These are phyloP conservation scores for Vitis hybrid DNA, from an alignment of 177 flowering plant genomes.

Conservation along the genomic window DNA sequence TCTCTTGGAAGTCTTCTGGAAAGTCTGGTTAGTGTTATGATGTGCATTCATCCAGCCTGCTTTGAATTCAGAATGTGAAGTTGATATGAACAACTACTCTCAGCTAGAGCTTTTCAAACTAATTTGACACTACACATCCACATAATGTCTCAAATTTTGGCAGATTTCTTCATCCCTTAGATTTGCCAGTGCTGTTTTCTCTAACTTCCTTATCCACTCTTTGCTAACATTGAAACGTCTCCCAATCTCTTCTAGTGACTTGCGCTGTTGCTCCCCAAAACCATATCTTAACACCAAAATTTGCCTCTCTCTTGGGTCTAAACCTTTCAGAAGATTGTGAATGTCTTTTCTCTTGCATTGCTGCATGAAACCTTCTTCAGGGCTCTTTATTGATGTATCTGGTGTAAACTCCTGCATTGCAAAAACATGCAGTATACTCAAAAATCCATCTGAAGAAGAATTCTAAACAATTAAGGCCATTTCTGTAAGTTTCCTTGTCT, in stretches of 20 bases:
- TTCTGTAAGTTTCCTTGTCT: too few species aligned
- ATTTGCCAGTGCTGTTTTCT: constrained; percentile 48
- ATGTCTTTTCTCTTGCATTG: constrained; percentile 54
- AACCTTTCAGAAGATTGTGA: constrained; percentile 33
- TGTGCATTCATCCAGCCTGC: too few species aligned
- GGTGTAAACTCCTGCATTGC: constrained; percentile 58
- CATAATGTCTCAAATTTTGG: constrained; percentile 31
- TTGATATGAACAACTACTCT: background rate
- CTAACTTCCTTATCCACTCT: constrained; percentile 63
- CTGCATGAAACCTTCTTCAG: constrained; percentile 55
- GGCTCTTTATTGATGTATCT: constrained; percentile 47
- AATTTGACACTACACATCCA: constrained; percentile 12
- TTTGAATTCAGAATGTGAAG: background rate
- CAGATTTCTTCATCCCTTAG: constrained; percentile 30
- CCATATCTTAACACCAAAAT: constrained; percentile 62
- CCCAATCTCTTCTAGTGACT: constrained; percentile 44
- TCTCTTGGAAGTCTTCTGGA: too few species aligned
- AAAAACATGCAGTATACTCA: background rate
- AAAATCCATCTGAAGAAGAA: background rate
- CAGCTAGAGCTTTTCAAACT: background rate
- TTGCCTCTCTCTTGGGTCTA: constrained; percentile 63
- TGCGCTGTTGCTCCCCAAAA: constrained; percentile 32
- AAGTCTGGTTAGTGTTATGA: too few species aligned
- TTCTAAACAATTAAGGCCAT: background rate
- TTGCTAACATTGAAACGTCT: constrained; percentile 42